Percentiles rank a stretch among this genome's conserved stretches.
phyloP scores from a whole-genome alignment of 768 basidiomycete species.

The Termitomyces sp. region DNA sequence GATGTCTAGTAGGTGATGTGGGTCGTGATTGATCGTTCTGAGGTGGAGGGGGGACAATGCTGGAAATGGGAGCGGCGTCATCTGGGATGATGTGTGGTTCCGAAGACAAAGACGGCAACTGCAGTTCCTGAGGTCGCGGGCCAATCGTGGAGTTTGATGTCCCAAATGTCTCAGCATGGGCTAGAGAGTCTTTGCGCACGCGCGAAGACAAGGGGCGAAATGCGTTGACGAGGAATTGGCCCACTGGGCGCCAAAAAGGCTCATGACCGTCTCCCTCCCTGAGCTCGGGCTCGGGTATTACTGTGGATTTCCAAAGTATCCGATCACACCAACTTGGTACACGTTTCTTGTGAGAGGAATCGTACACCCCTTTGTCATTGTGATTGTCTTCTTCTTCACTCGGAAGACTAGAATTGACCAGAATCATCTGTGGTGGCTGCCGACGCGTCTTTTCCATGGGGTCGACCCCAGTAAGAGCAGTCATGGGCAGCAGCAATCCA shows the following conservation, averaged over 20 bases:
- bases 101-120: slow-evolving; percentile 19
- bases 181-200: slow-evolving; percentile 29
- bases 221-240: slow-evolving; percentile 49
- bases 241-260: slow-evolving; percentile 29
- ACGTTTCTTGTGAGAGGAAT: slow-evolving; percentile 74
- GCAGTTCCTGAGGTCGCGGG: slow-evolving; percentile 2
- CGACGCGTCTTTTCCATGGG: slow-evolving; percentile 13
- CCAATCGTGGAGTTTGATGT: slow-evolving; percentile 15
- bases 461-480: slow-evolving; percentile 11
- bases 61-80: slow-evolving; percentile 16
- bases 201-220: slow-evolving; percentile 41
- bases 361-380: slow-evolving; percentile 63
- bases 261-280: slow-evolving; percentile 27
- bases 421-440: slow-evolving; percentile 24
- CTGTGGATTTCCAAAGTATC: slow-evolving; percentile 76
- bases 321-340: slow-evolving; percentile 91
- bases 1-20: slow-evolving; percentile 11
- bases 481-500: slow-evolving; percentile 2
- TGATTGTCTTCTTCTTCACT: slow-evolving; percentile 31
- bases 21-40: slow-evolving; percentile 9
- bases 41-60: slow-evolving; percentile 14
- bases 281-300: slow-evolving; percentile 37
- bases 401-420: slow-evolving; percentile 26
- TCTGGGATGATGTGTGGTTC: slow-evolving; percentile 9
- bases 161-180: slow-evolving; percentile 21